Conservation (phyloP, 1,139 yeast species). For the Hemisphaericaspora lyxosophila region DNA sequence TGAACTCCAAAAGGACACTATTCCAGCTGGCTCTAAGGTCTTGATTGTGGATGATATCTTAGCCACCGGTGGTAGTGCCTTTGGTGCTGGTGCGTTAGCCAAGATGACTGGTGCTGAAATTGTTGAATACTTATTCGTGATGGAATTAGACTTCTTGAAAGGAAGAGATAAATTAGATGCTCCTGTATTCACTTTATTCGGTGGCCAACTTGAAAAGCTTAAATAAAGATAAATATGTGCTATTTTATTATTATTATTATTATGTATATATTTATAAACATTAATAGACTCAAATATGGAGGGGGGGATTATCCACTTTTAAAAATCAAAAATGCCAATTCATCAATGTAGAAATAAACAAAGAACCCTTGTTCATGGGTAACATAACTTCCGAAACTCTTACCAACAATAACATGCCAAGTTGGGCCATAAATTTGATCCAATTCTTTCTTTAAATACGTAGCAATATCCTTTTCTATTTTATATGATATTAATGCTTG, state of each 20-base stretch:
- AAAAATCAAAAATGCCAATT: conserved; percentile 76
- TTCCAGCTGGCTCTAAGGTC: conserved; percentile 78
- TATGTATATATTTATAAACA: too few relatives aligned
- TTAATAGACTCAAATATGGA: too few relatives aligned
- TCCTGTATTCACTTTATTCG: conserved; percentile 82
- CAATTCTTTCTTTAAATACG: conserved; percentile 71
- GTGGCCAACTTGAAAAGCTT: conserved; percentile 68
- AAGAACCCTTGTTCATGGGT: conserved; percentile 88
- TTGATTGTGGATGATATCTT: conserved; percentile 92
- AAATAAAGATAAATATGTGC: neutral
- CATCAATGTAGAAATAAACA: conserved; percentile 80
- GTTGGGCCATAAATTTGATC: conserved; percentile 67
- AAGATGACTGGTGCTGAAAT: conserved; percentile 64
- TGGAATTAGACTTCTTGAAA: conserved; percentile 92
- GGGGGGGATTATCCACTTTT: conserved; percentile 53
- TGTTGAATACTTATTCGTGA: conserved; percentile 78
- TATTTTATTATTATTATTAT: too few relatives aligned
- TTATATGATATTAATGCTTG: conserved; percentile 45
- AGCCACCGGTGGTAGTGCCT: conserved; percentile 97
- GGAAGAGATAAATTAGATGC: conserved; percentile 88
- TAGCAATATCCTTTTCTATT: conserved; percentile 76
- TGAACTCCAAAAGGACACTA: conserved; percentile 82
- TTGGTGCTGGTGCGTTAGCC: conserved; percentile 88
- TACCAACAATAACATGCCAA: conserved; percentile 96
- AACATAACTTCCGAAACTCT: conserved; percentile 89